Conservation (phyloP, 2,329 filamentous ascomycete species). For the Fusarium staphyleae region DNA sequence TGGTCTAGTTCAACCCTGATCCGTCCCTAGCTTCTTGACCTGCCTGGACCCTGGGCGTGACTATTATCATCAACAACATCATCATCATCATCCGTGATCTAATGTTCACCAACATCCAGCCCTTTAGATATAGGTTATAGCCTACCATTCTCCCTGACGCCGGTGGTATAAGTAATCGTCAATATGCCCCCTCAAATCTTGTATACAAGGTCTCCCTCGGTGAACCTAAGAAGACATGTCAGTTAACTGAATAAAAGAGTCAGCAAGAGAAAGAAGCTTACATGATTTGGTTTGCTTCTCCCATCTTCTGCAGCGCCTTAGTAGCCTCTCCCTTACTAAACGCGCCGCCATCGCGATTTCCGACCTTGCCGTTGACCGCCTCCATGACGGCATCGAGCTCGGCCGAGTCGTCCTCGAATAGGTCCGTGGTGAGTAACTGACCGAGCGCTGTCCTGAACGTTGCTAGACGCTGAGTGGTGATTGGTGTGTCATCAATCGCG, state of each 20-base stretch:
- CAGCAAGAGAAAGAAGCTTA: slow-evolving; percentile 57
- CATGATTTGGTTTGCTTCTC: slow-evolving; percentile 90
- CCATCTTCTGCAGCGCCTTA: slow-evolving; percentile 79
- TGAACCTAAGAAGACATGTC: slow-evolving; percentile 53
- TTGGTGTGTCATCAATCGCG: slow-evolving; percentile 55
- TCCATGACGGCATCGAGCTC: slow-evolving; percentile 76
- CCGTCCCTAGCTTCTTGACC: slow-evolving; percentile 16
- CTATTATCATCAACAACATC: slow-evolving; percentile 4
- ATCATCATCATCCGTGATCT: slow-evolving; percentile 13
- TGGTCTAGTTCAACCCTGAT: slow-evolving; percentile 9
- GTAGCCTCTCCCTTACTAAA: slow-evolving; percentile 78
- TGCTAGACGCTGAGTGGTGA: slow-evolving; percentile 69
- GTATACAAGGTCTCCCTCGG: slow-evolving; percentile 71
- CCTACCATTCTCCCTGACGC: slow-evolving; percentile 12
- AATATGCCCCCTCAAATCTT: slow-evolving; percentile 62
- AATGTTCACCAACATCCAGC: not conserved
- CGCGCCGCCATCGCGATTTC: slow-evolving; percentile 57
- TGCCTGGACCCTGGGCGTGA: slow-evolving; percentile 2
- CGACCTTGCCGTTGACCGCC: slow-evolving; percentile 78
- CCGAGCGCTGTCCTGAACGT: slow-evolving; percentile 84
- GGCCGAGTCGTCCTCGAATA: slow-evolving; percentile 90
- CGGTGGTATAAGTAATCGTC: slow-evolving; percentile 3
- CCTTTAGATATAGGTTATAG: slow-evolving; percentile 3
- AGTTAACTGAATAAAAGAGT: slow-evolving; percentile 18
- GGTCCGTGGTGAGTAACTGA: slow-evolving; percentile 76